These are phyloP conservation scores for Agastache rugosa DNA, from an alignment of 257 asterid species.

Conservation along the genomic window DNA sequence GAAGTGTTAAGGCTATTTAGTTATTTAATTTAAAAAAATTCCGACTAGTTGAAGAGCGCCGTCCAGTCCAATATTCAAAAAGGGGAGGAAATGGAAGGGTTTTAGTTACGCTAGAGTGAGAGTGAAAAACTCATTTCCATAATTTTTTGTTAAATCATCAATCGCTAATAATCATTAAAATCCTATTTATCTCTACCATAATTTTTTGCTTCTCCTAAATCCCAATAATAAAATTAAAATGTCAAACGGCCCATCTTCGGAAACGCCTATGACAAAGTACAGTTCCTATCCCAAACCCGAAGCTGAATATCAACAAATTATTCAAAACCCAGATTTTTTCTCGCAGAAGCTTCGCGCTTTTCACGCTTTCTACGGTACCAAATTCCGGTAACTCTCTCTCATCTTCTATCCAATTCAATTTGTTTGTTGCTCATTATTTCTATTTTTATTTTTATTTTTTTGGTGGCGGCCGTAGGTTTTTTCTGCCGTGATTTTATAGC, in stretches of 20 bases:
- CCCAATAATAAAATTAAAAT: constrained; percentile 40
- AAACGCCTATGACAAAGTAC: constrained; percentile 44
- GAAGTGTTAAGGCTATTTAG: neutral
- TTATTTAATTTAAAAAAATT: neutral
- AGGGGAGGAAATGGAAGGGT: constrained; percentile 15
- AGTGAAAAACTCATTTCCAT: constrained; percentile 21
- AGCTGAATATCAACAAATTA: constrained; percentile 77
- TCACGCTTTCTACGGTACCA: constrained; percentile 56
- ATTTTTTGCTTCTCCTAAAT: constrained; percentile 32
- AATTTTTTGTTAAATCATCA: constrained; percentile 22
- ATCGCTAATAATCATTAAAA: constrained; percentile 34
- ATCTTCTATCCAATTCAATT: neutral
- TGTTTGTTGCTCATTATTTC: neutral
- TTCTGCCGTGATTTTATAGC: neutral
- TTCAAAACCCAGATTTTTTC: constrained; percentile 70
- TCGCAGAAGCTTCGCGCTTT: constrained; percentile 69
- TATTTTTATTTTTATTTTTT: neutral
- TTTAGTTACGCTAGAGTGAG: neutral
- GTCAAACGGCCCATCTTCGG: constrained; percentile 59
- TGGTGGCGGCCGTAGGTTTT: neutral
- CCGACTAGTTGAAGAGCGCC: neutral
- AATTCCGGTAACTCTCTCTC: constrained; percentile 50
- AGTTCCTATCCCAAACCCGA: constrained; percentile 74
- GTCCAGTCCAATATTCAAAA: neutral
- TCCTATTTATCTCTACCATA: constrained; percentile 34